Percentiles rank a stretch among this genome's conserved stretches.
Evolutionary conservation across 1,139 yeast species (phyloP).

Genomic region (Nematodospora anomalae): DNA sequence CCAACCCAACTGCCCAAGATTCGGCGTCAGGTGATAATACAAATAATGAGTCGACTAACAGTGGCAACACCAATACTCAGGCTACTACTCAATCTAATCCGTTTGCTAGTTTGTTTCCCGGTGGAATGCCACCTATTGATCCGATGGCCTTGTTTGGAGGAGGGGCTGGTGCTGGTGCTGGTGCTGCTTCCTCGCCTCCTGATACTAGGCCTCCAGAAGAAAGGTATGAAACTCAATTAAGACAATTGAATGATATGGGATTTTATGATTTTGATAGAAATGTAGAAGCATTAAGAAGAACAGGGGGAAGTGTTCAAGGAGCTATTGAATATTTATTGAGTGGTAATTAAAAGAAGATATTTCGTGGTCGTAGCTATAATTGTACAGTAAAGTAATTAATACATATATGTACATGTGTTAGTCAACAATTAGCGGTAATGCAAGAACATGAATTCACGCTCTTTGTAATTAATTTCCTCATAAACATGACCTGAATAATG

Average conservation of each 20-base stretch:
- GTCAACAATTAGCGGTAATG: too few relatives aligned
- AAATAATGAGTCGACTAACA: slow-evolving; percentile 13
- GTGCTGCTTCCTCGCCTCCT: slow-evolving; percentile 42
- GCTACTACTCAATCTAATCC: slow-evolving; percentile 42
- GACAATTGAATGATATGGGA: slow-evolving; percentile 96
- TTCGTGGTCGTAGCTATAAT: not conserved
- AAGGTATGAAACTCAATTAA: slow-evolving; percentile 82
- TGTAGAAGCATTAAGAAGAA: slow-evolving; percentile 86
- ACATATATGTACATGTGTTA: too few relatives aligned
- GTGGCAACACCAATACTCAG: slow-evolving; percentile 14
- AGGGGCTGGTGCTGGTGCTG: slow-evolving; percentile 21
- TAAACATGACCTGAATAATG: too few relatives aligned
- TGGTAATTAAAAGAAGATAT: slow-evolving; percentile 8
- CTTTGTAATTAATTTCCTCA: too few relatives aligned
- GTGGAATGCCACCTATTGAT: slow-evolving; percentile 34
- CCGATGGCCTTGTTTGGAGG: slow-evolving; percentile 52
- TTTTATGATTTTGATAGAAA: slow-evolving; percentile 91
- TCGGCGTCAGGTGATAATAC: slow-evolving; percentile 25
- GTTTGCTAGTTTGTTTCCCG: slow-evolving; percentile 48
- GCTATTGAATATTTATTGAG: slow-evolving; percentile 81
- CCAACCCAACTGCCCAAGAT: slow-evolving; percentile 38
- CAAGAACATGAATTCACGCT: too few relatives aligned
- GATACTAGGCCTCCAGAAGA: slow-evolving; percentile 96
- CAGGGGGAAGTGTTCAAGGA: slow-evolving; percentile 97
- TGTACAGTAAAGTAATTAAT: too few relatives aligned